Base-by-base conservation (phyloP, 2,329 filamentous ascomycete species). In the Penicillium sp. region DNA sequence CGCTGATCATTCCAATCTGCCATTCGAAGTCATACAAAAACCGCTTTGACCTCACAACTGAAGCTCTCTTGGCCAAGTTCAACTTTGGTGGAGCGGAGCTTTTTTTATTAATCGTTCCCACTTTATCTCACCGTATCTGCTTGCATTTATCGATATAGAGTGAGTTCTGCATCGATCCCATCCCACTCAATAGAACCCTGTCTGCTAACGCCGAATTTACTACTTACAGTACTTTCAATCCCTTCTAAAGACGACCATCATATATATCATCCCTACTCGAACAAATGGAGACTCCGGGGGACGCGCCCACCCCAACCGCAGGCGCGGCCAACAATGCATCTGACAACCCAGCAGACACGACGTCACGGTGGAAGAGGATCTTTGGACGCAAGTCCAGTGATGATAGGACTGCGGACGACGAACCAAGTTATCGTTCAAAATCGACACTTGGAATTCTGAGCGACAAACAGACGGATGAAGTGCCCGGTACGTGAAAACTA, bases 401-500 rank as follows among this genome's bases (percentile, higher is more conserved):
- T 13, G 33, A 46, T 9, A 9, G 51, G 3, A 51, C 56, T 10
- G 40, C 47, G 9, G 54, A 55, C 8, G 63, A 66, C 36, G 39
- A 63, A 7, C 52, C 49, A 13, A 62, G 52, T 19, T 72, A 73
- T 56, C 69, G 72, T 28, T 48, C 70, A 24, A 83, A 75, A 67
- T 84, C 82, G 75, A 84, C 78, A 14, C 68, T 96, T 77, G 92
- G 92, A n/a, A 90, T 97, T 23, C 73, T 96, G 59, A 92, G 91
- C 67, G 91, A 94, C 65, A 84, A 78, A 44, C 73, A 87, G 53
- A 96, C 92, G 0, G 89, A 94, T 59, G 90, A 96, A 75, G 92
- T 96, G 11, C 92, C 92, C 62, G 91, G 90, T 92, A 77, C 59
- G 82, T 59, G 33, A 19, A 33, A 2, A 5, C 2, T 8, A n/a